Evolutionary conservation across 352 stramenopile species (phyloP).

Genomic region (Globisporangium irregulare): DNA sequence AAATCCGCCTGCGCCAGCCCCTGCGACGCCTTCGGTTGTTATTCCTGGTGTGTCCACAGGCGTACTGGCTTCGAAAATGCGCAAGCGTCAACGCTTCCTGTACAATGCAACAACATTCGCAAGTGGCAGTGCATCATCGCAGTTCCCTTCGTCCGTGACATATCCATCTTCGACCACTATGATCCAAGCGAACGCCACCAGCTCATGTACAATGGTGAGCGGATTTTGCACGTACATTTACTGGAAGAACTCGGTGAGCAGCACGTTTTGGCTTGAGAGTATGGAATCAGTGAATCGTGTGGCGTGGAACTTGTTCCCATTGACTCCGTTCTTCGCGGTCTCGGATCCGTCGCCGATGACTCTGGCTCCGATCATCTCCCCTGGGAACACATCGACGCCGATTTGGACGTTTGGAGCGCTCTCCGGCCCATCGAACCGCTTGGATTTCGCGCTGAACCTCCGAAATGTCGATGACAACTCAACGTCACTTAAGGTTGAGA

Average conservation of each 20-base stretch:
- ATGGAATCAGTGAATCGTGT: constrained; percentile 41
- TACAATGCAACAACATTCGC: constrained; percentile 30
- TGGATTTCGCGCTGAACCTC: constrained; percentile 49
- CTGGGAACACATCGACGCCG: constrained; percentile 28
- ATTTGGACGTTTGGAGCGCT: constrained; percentile 40
- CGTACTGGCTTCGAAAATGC: constrained; percentile 27
- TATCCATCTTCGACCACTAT: constrained; percentile 23
- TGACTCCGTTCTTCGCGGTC: constrained; percentile 25
- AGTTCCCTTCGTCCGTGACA: constrained; percentile 20
- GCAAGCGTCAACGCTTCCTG: constrained; percentile 43
- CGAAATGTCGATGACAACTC: constrained; percentile 39
- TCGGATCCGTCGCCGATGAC: constrained; percentile 19
- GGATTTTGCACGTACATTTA: constrained; percentile 12
- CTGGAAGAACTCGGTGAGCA: constrained; percentile 14
- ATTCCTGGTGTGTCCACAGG: constrained; percentile 33
- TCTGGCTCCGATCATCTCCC: constrained; percentile 24
- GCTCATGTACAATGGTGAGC: constrained; percentile 14
- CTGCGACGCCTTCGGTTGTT: constrained; percentile 11
- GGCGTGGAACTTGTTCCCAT: constrained; percentile 42
- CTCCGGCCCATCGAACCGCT: constrained; percentile 13
- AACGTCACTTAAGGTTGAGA: constrained; percentile 48
- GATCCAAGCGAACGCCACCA: constrained; percentile 12
- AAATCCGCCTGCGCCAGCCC: constrained; percentile 31
- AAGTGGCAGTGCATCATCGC: constrained; percentile 11
- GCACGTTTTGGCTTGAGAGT: constrained; percentile 52